A percentile compares a stretch with the other conserved stretches of the same genome.
phyloP scores from a whole-genome alignment of 2,329 filamentous ascomycete genomes.

The Fusarium aywerte region DNA sequence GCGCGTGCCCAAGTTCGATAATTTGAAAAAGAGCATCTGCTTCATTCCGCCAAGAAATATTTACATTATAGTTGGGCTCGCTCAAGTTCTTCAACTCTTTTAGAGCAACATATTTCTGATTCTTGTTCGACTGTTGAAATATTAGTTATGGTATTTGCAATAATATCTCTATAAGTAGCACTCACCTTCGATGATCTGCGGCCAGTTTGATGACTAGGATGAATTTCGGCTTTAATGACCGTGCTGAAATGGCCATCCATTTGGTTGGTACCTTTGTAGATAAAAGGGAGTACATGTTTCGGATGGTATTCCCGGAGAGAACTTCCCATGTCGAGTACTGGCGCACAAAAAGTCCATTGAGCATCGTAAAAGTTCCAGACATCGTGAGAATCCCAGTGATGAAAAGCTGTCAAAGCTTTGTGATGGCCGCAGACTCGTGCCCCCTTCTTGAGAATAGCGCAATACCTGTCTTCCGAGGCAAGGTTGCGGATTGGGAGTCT shows the following conservation, averaged over 20 bases:
- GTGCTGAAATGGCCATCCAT: slow-evolving; percentile 31
- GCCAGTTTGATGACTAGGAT: slow-evolving; percentile 5
- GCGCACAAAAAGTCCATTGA: slow-evolving; percentile 13
- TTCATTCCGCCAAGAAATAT: slow-evolving; percentile 1
- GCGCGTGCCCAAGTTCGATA: slow-evolving; percentile 4
- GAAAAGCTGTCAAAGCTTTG: not conserved
- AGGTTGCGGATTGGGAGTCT: slow-evolving; percentile 8
- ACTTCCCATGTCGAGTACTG: not conserved
- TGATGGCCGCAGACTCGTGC: not conserved
- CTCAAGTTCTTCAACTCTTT: slow-evolving; percentile 18
- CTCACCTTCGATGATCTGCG: not conserved
- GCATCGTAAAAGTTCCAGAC: not conserved
- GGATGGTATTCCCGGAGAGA: not conserved
- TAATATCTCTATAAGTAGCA: not conserved
- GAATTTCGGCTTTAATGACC: slow-evolving; percentile 13
- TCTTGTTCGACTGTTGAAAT: not conserved
- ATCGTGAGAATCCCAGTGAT: not conserved
- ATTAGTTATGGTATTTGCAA: not conserved
- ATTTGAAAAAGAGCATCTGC: slow-evolving; percentile 19
- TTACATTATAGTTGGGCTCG: slow-evolving; percentile 6
- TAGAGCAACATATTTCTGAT: slow-evolving; percentile 2
- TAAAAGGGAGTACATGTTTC: slow-evolving; percentile 8
- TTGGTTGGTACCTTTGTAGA: not conserved
- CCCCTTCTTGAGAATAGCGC: not conserved
- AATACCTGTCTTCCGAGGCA: not conserved